phyloP scores from a whole-genome alignment of 139 green algal species.

The Micromonas pusilla region DNA sequence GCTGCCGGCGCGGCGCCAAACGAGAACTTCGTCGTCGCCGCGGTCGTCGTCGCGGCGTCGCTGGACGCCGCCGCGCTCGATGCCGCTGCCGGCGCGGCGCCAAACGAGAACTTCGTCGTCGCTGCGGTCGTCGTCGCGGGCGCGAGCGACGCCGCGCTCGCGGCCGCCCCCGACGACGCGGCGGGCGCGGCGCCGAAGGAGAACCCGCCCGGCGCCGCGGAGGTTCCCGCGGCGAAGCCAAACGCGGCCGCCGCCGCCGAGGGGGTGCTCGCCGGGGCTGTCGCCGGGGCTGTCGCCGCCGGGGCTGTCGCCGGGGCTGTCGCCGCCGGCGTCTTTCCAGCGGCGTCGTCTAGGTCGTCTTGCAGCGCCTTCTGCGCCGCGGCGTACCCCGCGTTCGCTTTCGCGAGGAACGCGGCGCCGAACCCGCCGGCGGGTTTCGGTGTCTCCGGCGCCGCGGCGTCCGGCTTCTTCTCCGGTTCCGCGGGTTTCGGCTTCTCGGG shows the following conservation, averaged over 20 bases:
- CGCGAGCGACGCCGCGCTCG: no score
- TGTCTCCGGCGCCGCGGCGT: background rate
- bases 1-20: no score
- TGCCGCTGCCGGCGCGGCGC: no score
- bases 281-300: background rate
- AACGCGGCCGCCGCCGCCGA: background rate
- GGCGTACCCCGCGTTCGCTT: background rate
- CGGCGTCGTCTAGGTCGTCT: background rate
- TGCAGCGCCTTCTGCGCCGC: background rate
- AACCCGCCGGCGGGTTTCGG: background rate
- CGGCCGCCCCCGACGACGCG: no score
- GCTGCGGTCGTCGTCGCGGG: no score
- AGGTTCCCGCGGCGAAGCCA: background rate
- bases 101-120: no score
- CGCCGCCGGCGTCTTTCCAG: background rate
- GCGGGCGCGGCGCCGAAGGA: no score
- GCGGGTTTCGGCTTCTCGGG: background rate
- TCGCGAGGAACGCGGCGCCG: conserved; percentile 6
- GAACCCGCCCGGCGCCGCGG: no score
- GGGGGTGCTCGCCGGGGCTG: no score
- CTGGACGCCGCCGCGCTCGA: no score
- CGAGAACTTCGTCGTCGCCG: no score
- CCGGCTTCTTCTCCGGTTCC: background rate
- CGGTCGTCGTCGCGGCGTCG: no score
- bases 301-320: background rate